These are phyloP conservation scores for Solanum appendiculatum DNA, from an alignment of 257 asterid species.

Conservation along the genomic window DNA sequence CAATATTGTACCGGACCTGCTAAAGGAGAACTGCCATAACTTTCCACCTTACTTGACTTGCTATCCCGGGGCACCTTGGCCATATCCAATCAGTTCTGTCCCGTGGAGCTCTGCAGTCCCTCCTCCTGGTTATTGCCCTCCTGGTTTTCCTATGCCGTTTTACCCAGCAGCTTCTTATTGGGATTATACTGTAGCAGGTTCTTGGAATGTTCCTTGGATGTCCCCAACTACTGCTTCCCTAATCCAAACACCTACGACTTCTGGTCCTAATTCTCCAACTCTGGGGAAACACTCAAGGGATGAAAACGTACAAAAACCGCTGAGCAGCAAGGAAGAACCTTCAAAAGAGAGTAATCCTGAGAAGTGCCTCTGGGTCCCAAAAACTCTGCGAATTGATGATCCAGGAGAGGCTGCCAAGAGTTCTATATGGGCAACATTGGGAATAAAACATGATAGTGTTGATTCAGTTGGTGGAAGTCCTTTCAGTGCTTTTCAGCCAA, in stretches of 20 bases:
- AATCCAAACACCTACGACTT: constrained; percentile 8
- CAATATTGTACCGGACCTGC: constrained; percentile 22
- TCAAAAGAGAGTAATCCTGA: constrained; percentile 25
- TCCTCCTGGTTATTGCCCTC: constrained; percentile 36
- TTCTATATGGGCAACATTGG: constrained; percentile 71
- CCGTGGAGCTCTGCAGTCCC: constrained; percentile 37
- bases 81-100: constrained; percentile 50
- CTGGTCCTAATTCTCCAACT: constrained; percentile 38
- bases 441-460: constrained; percentile 38
- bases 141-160: constrained; percentile 49
- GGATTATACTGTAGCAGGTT: constrained; percentile 38
- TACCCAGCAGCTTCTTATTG: constrained; percentile 59
- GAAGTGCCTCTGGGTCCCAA: constrained; percentile 68
- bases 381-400: constrained; percentile 61
- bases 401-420: constrained; percentile 75
- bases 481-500: constrained; percentile 52
- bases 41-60: constrained; percentile 47
- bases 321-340: background rate
- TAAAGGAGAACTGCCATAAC: constrained; percentile 25
- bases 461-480: constrained; percentile 43
- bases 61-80: constrained; percentile 70
- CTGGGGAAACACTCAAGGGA: constrained; percentile 60
- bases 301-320: constrained; percentile 15
- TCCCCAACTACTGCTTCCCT: constrained; percentile 3
- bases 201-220: constrained; percentile 38